Conservation (phyloP, 2,329 filamentous ascomycete genomes). For the Xylariaceae sp. region DNA sequence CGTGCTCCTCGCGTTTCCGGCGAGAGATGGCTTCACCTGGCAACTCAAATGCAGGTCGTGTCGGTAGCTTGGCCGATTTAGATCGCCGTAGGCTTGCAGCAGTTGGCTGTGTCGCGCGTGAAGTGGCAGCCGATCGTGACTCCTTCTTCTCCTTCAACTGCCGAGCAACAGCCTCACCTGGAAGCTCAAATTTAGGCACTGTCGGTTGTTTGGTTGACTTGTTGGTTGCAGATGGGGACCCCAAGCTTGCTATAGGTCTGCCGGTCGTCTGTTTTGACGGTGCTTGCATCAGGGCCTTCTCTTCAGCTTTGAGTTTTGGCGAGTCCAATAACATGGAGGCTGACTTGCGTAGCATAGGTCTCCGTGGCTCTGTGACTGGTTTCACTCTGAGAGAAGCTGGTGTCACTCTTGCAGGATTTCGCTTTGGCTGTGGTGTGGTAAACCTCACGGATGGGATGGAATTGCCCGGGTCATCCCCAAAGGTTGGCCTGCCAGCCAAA, state of each 20-base stretch:
- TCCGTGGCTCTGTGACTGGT: conserved; percentile 34
- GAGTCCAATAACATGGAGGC: conserved; percentile 39
- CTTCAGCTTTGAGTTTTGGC: conserved; percentile 23
- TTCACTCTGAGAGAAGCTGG: conserved; percentile 44
- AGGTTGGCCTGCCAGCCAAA: conserved; percentile 10
- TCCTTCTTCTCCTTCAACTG: conserved; percentile 38
- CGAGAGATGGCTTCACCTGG: conserved; percentile 61
- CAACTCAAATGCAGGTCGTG: conserved; percentile 58
- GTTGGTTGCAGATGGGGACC: conserved; percentile 43
- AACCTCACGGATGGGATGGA: conserved; percentile 17
- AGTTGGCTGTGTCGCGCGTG: conserved; percentile 27
- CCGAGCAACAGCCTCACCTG: conserved; percentile 58
- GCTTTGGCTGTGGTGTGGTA: conserved; percentile 26
- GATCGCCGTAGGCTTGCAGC: conserved; percentile 42
- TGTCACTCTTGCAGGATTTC: conserved; percentile 26
- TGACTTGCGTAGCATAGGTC: conserved; percentile 41
- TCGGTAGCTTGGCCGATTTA: conserved; percentile 51
- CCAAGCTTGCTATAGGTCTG: conserved; percentile 40
- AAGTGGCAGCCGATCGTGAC: conserved; percentile 43
- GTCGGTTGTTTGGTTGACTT: conserved; percentile 57
- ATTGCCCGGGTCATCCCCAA: conserved; percentile 12
- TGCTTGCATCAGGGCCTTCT: conserved; percentile 23
- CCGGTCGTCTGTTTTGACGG: conserved; percentile 28
- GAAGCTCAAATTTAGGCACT: conserved; percentile 58
- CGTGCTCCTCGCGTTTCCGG: conserved; percentile 53